Evolutionary conservation across 2,329 filamentous ascomycete genomes (phyloP).

Genomic region (Diaporthe velutina): DNA sequence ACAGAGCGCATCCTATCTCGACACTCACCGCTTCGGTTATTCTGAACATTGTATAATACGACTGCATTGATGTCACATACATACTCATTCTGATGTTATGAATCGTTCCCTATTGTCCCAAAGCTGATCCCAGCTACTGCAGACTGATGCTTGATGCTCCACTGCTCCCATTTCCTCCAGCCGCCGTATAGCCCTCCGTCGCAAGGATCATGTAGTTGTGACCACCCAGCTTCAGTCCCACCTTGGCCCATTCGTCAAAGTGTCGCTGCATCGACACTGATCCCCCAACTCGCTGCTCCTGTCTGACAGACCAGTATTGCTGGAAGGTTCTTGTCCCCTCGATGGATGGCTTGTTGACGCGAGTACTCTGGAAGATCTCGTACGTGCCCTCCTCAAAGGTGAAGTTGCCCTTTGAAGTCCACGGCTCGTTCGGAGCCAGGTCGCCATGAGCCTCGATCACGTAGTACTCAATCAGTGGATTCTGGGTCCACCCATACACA

Average conservation of each 20-base stretch:
- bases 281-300: conserved; percentile 63
- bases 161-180: conserved; percentile 54
- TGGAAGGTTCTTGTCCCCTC: conserved; percentile 66
- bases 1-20: neutral
- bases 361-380: conserved; percentile 62
- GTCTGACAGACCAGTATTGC: conserved; percentile 65
- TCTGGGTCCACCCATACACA: conserved; percentile 69
- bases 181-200: conserved; percentile 43
- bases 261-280: conserved; percentile 65
- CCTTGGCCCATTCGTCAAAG: conserved; percentile 65
- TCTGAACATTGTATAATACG: no score
- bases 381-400: conserved; percentile 65
- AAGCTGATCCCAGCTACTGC: neutral
- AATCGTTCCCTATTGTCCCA: no score
- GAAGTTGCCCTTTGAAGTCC: conserved; percentile 63
- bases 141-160: conserved; percentile 45
- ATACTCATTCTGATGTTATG: no score
- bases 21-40: no score
- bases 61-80: no score
- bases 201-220: conserved; percentile 68
- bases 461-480: conserved; percentile 70
- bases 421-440: conserved; percentile 61
- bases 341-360: conserved; percentile 65
- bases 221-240: conserved; percentile 61
- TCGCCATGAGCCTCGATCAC: conserved; percentile 66